Evolutionary conservation across 129 eudicot species (phyloP).

Genomic region (Helianthus annuus): DNA sequence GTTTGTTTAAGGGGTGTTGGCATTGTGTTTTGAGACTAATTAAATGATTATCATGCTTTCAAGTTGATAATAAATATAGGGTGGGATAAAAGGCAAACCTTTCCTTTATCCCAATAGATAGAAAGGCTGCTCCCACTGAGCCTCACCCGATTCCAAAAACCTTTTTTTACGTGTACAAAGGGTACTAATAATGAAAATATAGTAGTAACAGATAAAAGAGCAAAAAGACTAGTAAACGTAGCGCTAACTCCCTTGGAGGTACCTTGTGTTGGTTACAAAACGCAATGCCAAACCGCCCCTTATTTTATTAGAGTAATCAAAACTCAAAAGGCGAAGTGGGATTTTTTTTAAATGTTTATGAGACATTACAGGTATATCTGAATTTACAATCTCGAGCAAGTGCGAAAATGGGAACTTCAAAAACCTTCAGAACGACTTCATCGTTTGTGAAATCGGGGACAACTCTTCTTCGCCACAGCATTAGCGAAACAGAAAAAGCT

Average conservation of each 20-base stretch:
- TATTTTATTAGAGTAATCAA: neutral
- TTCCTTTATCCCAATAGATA: no score
- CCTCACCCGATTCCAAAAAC: no score
- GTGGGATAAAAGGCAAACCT: no score
- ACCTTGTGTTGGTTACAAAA: neutral
- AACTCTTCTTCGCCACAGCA: slow-evolving; percentile 58
- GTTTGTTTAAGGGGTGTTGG: neutral
- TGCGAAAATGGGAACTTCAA: slow-evolving; percentile 48
- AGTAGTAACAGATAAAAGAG: no score
- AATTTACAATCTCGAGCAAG: slow-evolving; percentile 48
- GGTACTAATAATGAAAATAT: no score
- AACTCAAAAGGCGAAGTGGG: neutral
- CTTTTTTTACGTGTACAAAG: no score
- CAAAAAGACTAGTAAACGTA: no score
- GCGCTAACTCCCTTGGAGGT: no score
- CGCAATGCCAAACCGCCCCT: neutral
- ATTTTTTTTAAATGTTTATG: neutral
- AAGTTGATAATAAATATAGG: neutral
- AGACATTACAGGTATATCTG: slow-evolving; percentile 40
- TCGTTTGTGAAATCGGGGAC: slow-evolving; percentile 62
- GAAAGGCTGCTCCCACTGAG: no score
- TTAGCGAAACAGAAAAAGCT: slow-evolving; percentile 58
- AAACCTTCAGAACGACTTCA: slow-evolving; percentile 46
- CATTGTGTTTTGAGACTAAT: slow-evolving; percentile 5
- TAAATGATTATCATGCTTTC: neutral